Conservation (phyloP, 306 rosid species). For the Mimosa pudica region DNA sequence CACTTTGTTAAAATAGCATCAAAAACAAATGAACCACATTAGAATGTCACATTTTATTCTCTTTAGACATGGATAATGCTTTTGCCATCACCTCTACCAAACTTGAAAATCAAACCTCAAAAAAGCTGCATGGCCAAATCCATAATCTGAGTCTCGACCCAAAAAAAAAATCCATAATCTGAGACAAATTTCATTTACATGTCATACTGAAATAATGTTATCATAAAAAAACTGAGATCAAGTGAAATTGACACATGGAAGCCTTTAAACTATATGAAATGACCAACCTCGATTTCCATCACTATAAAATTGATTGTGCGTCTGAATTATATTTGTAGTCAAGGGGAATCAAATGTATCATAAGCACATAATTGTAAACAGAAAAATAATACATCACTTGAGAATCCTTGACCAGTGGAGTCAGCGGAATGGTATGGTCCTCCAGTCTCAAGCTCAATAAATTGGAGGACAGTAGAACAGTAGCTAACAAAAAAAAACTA, state of each 20-base stretch:
- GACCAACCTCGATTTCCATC: not conserved
- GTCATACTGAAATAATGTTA: too few relatives aligned
- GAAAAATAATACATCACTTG: not conserved
- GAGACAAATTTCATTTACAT: too few relatives aligned
- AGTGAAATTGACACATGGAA: too few relatives aligned
- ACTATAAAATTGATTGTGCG: not conserved
- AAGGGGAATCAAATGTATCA: not conserved
- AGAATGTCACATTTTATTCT: not conserved
- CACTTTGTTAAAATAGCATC: not conserved
- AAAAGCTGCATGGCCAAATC: too few relatives aligned
- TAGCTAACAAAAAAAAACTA: slow-evolving; percentile 5
- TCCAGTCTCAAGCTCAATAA: slow-evolving; percentile 11
- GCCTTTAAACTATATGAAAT: not conserved
- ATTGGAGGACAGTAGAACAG: slow-evolving; percentile 25
- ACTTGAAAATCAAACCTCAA: not conserved
- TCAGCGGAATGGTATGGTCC: slow-evolving; percentile 17
- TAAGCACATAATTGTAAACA: not conserved
- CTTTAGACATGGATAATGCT: not conserved
- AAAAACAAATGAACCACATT: not conserved
- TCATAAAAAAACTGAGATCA: not conserved
- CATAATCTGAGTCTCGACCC: too few relatives aligned
- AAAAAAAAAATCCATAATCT: too few relatives aligned
- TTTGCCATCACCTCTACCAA: not conserved
- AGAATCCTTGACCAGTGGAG: slow-evolving; percentile 4
- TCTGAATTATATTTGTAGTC: not conserved